phyloP scores from a whole-genome alignment of 192 early-diverging fungal genomes.

The Coemansia sp. region DNA sequence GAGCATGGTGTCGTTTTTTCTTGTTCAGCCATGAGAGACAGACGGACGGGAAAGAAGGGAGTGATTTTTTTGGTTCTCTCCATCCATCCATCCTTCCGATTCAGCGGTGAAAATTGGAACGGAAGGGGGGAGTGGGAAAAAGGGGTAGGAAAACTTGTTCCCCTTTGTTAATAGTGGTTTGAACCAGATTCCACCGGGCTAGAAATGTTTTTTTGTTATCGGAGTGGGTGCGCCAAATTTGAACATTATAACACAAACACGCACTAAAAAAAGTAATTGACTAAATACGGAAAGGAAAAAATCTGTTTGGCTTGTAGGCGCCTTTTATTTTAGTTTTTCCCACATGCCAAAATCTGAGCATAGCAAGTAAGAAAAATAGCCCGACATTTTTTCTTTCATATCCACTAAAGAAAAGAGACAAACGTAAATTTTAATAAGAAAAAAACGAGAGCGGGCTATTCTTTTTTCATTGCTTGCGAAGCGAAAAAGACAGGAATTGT shows the following conservation, averaged over 20 bases:
- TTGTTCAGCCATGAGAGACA: neutral
- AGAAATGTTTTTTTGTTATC: conserved; percentile 5
- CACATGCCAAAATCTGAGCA: conserved; percentile 1
- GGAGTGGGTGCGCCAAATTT: conserved; percentile 15
- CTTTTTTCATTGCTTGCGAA: neutral
- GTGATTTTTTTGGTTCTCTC: neutral
- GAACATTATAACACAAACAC: too few relatives aligned
- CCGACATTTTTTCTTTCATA: too few relatives aligned
- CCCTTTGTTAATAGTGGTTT: too few relatives aligned
- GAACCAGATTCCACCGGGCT: conserved; percentile 26
- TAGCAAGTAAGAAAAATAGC: too few relatives aligned
- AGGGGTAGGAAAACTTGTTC: too few relatives aligned
- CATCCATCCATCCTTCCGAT: neutral
- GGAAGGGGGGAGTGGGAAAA: neutral
- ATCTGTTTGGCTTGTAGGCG: too few relatives aligned
- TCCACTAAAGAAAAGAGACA: neutral
- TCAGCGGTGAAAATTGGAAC: neutral
- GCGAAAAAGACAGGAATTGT: neutral
- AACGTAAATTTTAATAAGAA: neutral
- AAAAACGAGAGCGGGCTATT: neutral
- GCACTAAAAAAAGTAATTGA: neutral
- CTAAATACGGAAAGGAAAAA: neutral
- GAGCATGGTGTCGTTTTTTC: neutral
- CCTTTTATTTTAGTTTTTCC: conserved; percentile 1
- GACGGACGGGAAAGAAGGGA: neutral